Evolutionary conservation across 352 stramenopile genomes (phyloP).

Genomic region (Pythium periplocum): DNA sequence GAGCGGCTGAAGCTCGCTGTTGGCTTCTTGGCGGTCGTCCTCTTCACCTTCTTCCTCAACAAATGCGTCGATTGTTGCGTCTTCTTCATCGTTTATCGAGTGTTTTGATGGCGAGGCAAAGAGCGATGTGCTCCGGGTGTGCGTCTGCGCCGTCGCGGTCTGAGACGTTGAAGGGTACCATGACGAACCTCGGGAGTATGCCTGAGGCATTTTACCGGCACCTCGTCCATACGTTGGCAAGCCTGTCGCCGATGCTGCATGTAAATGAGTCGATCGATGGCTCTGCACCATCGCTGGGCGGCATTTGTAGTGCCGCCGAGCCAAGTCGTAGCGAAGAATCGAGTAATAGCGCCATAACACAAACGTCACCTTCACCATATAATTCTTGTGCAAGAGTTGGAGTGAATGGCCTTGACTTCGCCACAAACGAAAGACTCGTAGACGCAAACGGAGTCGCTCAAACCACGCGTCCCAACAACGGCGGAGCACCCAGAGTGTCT

Average conservation of each 20-base stretch:
- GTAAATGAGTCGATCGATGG: neutral
- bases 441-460: slow-evolving; percentile 2
- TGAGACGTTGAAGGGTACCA: slow-evolving; percentile 1
- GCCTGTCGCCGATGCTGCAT: neutral
- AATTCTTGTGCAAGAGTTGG: slow-evolving; percentile 27
- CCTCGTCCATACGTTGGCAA: neutral
- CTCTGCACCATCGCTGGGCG: slow-evolving; percentile 10
- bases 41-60: slow-evolving; percentile 12
- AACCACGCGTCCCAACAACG: slow-evolving; percentile 19
- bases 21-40: slow-evolving; percentile 1
- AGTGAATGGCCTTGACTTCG: slow-evolving; percentile 43
- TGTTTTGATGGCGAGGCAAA: neutral
- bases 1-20: slow-evolving; percentile 12
- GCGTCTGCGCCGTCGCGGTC: neutral
- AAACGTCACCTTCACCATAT: slow-evolving; percentile 28
- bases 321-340: slow-evolving; percentile 23
- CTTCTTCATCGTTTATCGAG: slow-evolving; percentile 3
- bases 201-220: no score
- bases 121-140: neutral
- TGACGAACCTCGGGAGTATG: neutral
- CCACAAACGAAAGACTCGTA: slow-evolving; percentile 21
- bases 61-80: slow-evolving; percentile 10
- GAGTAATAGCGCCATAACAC: slow-evolving; percentile 30
- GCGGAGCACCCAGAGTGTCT: slow-evolving; percentile 2
- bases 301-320: slow-evolving; percentile 16